phyloP scores from a whole-genome alignment of 305 asterid genomes.

The Plantago rigida region DNA sequence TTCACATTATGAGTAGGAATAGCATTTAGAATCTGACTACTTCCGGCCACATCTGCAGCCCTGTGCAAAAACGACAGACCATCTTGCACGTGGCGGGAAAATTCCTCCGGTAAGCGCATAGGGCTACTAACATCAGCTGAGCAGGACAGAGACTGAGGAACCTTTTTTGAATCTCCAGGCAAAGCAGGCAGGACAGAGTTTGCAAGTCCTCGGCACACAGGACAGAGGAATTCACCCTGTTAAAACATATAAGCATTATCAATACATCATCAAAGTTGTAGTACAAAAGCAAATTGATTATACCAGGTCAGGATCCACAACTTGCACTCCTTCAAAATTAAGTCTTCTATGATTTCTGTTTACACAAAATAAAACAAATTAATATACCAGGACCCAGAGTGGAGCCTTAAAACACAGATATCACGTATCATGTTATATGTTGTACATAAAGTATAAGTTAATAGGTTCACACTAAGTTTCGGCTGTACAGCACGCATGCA shows the following conservation, averaged over 20 bases:
- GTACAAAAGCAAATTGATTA: conserved; percentile 18
- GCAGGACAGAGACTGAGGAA: conserved; percentile 27
- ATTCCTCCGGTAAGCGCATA: conserved; percentile 31
- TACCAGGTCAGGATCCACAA: conserved; percentile 96
- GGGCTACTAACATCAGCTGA: conserved; percentile 33
- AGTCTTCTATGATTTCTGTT: conserved; percentile 63
- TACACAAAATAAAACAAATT: conserved; percentile 5
- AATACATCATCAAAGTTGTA: conserved; percentile 18
- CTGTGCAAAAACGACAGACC: conserved; percentile 52
- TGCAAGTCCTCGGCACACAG: conserved; percentile 93
- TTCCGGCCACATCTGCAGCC: conserved; percentile 53
- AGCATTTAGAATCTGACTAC: conserved; percentile 39
- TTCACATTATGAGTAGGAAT: conserved; percentile 41
- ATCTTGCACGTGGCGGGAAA: conserved; percentile 42
- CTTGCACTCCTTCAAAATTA: conserved; percentile 89
- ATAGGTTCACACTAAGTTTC: not conserved
- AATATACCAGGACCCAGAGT: not conserved
- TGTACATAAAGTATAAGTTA: not conserved
- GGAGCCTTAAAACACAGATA: not conserved
- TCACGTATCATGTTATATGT: not conserved
- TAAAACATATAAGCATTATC: conserved; percentile 24
- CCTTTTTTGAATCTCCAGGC: conserved; percentile 38
- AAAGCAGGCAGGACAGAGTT: conserved; percentile 65
- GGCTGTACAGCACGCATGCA: not conserved
- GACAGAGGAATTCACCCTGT: conserved; percentile 98